Evolutionary conservation across 148 eudicot species (phyloP), one percentile per base, ranked within the genome.

Genomic region (Fagopyrum esculentum): DNA sequence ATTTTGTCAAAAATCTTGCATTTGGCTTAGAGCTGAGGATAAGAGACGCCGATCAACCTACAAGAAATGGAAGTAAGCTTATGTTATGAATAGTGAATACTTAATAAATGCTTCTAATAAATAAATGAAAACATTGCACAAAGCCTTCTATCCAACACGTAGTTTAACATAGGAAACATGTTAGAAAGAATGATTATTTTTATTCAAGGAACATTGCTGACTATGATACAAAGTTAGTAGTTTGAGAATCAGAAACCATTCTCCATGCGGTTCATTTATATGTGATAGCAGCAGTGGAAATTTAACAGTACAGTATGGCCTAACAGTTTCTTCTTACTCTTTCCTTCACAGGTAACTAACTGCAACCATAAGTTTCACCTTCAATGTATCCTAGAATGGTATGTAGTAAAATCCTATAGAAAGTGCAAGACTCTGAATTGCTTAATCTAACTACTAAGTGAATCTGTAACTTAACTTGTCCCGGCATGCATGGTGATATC

Each of bases 311-410:
- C 6, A 1, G 22, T 55, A 17, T 55, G 59, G 3, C 22, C 26
- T 55, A 55, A 55, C 59, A 55, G 26, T 55, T 6, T 49, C 52
- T 49, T 49, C 12, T 55, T 6, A 55, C 22, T 55, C 59, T 55
- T 55, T 55, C 5, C 59, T 55, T n/a, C 5, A n/a, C 59, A 55
- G 59, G 59, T 16, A 55, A 55, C 59, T 55, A 55, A 55, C 59
- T 55, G 59, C 59, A 55, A 55, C 22, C 59, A 55, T 55, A 19
- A n/a, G 59, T 55, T 15, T 55, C 59, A 55, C n/a, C 59, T 54
- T 54, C 59, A 54, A 54, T 54, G 59, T 55, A 55, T 55, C 59
- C 59, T 55, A n/a, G 59, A 55, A 55, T 55, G 59, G 59, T 55
- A 55, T 55, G 59, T 15, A 15, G 59, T 55, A 16, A 55, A 52